A percentile compares a stretch with the other conserved stretches of the same genome.
phyloP scores from a whole-genome alignment of 495 filamentous ascomycete genomes.

The Tuber melanosporum region DNA sequence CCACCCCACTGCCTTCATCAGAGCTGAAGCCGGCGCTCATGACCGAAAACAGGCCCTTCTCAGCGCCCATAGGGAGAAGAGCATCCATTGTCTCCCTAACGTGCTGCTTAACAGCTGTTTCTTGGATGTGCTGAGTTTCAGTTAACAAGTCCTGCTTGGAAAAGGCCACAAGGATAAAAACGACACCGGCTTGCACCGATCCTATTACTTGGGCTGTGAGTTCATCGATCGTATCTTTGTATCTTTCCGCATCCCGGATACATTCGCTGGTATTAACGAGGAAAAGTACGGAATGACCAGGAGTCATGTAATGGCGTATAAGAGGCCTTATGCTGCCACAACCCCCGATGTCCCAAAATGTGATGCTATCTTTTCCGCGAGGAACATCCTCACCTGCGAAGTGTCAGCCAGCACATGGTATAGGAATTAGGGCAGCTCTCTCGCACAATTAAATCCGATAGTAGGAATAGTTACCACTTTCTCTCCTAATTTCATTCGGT shows the following conservation, averaged over 20 bases:
- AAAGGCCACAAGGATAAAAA: slow-evolving; percentile 22
- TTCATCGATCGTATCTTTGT: slow-evolving; percentile 21
- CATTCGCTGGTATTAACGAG: slow-evolving; percentile 20
- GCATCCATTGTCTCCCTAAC: slow-evolving; percentile 17
- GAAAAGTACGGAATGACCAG: slow-evolving; percentile 18
- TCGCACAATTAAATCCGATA: slow-evolving; percentile 28
- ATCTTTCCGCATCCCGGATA: background rate
- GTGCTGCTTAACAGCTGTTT: background rate
- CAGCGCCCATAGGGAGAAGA: slow-evolving; percentile 1
- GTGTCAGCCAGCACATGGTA: background rate
- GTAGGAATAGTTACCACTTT: slow-evolving; percentile 24
- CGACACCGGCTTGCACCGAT: background rate
- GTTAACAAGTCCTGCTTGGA: slow-evolving; percentile 22
- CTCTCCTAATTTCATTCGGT: slow-evolving; percentile 15
- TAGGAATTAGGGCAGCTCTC: background rate
- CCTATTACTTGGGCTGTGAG: slow-evolving; percentile 8
- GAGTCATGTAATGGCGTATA: slow-evolving; percentile 22
- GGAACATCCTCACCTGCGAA: slow-evolving; percentile 15
- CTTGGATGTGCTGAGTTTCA: background rate
- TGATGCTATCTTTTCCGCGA: slow-evolving; percentile 8
- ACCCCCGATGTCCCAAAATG: slow-evolving; percentile 30
- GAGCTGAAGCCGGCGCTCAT: background rate
- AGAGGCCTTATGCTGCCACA: slow-evolving; percentile 29
- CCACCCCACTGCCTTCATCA: background rate
- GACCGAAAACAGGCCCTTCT: background rate